phyloP scores from a whole-genome alignment of 176 grass and related monocot species.

The Oryza coarctata region DNA sequence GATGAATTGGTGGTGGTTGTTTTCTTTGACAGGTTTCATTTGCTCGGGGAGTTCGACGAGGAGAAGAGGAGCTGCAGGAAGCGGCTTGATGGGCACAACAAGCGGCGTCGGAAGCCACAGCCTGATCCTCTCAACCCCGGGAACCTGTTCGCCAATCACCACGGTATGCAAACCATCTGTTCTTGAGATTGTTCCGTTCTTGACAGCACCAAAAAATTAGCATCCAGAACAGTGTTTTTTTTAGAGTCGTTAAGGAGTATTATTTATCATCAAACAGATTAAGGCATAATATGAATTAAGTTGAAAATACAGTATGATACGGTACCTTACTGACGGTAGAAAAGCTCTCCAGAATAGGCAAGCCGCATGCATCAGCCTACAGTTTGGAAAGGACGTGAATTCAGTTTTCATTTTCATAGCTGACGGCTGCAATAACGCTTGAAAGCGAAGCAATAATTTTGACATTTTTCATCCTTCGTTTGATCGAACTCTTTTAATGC shows the following conservation, averaged over 20 bases:
- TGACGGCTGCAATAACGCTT: not conserved
- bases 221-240: not conserved
- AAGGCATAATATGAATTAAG: not conserved
- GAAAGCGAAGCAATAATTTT: not conserved
- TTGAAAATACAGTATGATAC: not conserved
- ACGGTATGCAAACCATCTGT: slow-evolving; percentile 45
- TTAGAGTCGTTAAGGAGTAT: too few species aligned
- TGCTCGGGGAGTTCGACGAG: slow-evolving; percentile 80
- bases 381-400: not conserved
- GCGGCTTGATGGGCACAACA: slow-evolving; percentile 79
- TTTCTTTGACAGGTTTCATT: slow-evolving; percentile 66
- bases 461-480: not conserved
- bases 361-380: not conserved
- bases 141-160: slow-evolving; percentile 54
- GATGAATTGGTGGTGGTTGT: not conserved
- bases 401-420: not conserved
- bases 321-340: not conserved
- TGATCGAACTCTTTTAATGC: not conserved
- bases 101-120: slow-evolving; percentile 78
- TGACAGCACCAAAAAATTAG: not conserved
- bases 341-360: not conserved
- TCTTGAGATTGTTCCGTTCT: not conserved
- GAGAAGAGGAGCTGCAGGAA: slow-evolving; percentile 87
- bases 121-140: slow-evolving; percentile 56
- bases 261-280: not conserved